Evolutionary conservation across 768 basidiomycete species (phyloP).

Genomic region (Boletus rubropictus): DNA sequence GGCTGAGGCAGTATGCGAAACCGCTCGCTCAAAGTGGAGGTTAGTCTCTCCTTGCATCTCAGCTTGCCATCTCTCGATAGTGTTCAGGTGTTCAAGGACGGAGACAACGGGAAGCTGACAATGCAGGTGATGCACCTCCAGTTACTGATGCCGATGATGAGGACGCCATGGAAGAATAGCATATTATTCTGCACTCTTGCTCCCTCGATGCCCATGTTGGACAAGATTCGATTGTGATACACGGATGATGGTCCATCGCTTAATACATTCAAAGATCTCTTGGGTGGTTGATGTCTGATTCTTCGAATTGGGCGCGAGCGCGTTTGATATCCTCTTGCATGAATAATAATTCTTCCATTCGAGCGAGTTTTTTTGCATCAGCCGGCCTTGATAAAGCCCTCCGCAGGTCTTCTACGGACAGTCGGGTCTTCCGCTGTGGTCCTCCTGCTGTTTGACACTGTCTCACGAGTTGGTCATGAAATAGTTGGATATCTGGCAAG

Average conservation of each 20-base stretch:
- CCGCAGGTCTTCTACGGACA: slow-evolving; percentile 82
- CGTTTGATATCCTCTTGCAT: slow-evolving; percentile 94
- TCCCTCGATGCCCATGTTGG: not conserved
- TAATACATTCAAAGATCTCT: slow-evolving; percentile 37
- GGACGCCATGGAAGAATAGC: slow-evolving; percentile 67
- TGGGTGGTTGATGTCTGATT: slow-evolving; percentile 43
- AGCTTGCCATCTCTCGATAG: not conserved
- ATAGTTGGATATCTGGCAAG: slow-evolving; percentile 1
- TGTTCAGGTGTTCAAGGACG: slow-evolving; percentile 51
- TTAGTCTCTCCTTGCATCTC: slow-evolving; percentile 25
- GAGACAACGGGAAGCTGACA: slow-evolving; percentile 25
- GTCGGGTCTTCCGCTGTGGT: slow-evolving; percentile 61
- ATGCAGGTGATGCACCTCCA: slow-evolving; percentile 18
- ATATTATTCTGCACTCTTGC: not conserved
- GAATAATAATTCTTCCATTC: slow-evolving; percentile 88
- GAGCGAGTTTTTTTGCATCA: slow-evolving; percentile 88
- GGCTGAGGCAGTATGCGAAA: slow-evolving; percentile 78
- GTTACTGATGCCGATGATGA: slow-evolving; percentile 34
- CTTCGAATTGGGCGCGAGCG: slow-evolving; percentile 73
- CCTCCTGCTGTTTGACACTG: slow-evolving; percentile 75
- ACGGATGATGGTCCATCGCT: not conserved
- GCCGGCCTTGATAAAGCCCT: slow-evolving; percentile 74
- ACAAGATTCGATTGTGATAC: slow-evolving; percentile 1
- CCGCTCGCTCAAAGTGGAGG: slow-evolving; percentile 73
- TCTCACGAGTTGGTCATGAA: slow-evolving; percentile 7